These are phyloP conservation scores for Penicillium verrucosum DNA, from an alignment of 2,329 filamentous ascomycete genomes.

Conservation along the genomic window DNA sequence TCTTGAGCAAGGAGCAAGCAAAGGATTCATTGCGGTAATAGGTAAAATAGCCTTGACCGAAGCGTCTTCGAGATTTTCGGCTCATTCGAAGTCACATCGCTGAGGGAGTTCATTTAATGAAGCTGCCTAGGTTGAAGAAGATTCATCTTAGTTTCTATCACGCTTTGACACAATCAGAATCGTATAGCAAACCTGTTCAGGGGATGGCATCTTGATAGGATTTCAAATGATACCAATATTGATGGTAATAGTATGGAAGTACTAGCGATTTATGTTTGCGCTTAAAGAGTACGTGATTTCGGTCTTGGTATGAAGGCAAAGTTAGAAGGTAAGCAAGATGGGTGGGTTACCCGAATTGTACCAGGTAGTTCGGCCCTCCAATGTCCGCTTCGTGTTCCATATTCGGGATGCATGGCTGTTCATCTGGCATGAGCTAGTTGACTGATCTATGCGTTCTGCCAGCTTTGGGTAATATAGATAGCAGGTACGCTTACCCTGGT, in stretches of 20 bases:
- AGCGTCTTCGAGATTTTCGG: slow-evolving; percentile 3
- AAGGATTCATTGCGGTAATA: background rate
- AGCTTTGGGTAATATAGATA: no score
- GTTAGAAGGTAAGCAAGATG: background rate
- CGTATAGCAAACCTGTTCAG: background rate
- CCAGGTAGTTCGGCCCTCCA: no score
- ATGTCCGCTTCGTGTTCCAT: no score
- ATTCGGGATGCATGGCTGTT: no score
- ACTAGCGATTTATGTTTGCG: no score
- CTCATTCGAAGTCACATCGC: slow-evolving; percentile 4
- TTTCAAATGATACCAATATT: no score
- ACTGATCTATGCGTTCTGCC: no score
- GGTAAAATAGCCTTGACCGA: no score
- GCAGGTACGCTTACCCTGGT: no score
- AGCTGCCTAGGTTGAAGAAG: background rate
- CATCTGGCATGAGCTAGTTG: no score
- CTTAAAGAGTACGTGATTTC: no score
- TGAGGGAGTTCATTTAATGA: background rate
- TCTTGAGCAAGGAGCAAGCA: background rate
- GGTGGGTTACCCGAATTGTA: background rate
- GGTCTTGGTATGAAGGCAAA: background rate
- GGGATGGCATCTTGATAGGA: background rate
- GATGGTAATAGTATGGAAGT: no score
- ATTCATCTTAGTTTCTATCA: background rate
- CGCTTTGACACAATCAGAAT: background rate